These are phyloP conservation scores for Helianthus tuberosus DNA, from an alignment of 129 eudicot species.

Conservation along the genomic window DNA sequence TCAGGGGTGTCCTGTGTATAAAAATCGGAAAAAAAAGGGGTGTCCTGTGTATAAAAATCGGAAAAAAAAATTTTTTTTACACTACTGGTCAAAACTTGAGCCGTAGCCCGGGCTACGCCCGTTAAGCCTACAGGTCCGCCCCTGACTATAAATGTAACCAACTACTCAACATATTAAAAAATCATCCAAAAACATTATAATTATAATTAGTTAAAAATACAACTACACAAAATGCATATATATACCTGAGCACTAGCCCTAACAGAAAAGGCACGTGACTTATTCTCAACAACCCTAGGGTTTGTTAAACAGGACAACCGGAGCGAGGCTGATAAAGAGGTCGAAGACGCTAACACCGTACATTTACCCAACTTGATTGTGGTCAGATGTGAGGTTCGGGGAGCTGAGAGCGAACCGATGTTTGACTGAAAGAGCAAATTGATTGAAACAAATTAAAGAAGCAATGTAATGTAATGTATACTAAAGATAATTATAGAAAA, in stretches of 20 bases:
- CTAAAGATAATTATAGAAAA: too few species aligned
- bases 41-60: too few species aligned
- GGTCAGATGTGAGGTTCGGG: slow-evolving; percentile 27
- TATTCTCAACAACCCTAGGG: slow-evolving; percentile 16
- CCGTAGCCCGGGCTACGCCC: too few species aligned
- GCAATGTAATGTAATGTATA: neutral
- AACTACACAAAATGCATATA: neutral
- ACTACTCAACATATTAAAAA: neutral
- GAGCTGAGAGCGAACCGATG: slow-evolving; percentile 47
- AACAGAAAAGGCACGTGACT: slow-evolving; percentile 36
- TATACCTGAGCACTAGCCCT: slow-evolving; percentile 62
- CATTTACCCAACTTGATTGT: slow-evolving; percentile 26
- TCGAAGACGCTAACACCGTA: slow-evolving; percentile 33
- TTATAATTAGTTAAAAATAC: neutral
- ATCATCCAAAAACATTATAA: neutral
- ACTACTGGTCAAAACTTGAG: too few species aligned
- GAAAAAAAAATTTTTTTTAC: too few species aligned
- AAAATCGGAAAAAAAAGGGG: too few species aligned
- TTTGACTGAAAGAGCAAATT: slow-evolving; percentile 55
- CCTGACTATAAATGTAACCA: neutral
- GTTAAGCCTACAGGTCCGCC: too few species aligned
- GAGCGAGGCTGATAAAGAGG: slow-evolving; percentile 44
- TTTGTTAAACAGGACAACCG: slow-evolving; percentile 38
- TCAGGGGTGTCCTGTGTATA: too few species aligned
- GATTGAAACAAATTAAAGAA: slow-evolving; percentile 16